Evolutionary conservation across 2,329 filamentous ascomycete genomes (phyloP).

Genomic region (Calonectria pseudoturangicola): DNA sequence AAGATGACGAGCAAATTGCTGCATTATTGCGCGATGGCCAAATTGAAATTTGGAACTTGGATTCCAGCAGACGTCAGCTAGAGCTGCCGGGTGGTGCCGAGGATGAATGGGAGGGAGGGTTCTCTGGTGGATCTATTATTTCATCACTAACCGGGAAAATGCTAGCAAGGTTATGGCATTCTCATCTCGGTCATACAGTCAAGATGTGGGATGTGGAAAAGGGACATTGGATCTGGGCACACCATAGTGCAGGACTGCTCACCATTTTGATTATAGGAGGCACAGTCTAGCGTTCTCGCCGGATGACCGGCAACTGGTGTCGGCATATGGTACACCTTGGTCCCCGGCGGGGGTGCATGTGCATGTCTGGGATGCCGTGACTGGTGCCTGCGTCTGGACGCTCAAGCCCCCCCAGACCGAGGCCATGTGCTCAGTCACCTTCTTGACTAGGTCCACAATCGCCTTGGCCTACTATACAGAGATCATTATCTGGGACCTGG

Average conservation of each 20-base stretch:
- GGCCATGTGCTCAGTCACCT: too few relatives aligned
- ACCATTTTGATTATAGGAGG: neutral
- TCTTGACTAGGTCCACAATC: too few relatives aligned
- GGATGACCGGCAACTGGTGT: neutral
- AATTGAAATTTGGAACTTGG: neutral
- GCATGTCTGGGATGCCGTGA: neutral
- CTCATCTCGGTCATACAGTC: too few relatives aligned
- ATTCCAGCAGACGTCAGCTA: neutral
- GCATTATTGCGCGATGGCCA: rapidly evolving
- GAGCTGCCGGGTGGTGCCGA: neutral
- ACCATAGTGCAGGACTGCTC: neutral
- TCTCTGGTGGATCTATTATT: neutral
- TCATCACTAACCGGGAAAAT: neutral
- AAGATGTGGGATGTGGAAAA: neutral
- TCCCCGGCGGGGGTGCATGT: neutral
- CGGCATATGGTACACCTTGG: neutral
- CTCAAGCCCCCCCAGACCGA: too few relatives aligned
- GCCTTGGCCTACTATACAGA: too few relatives aligned
- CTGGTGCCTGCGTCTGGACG: neutral
- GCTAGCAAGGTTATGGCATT: neutral
- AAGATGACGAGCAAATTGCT: neutral
- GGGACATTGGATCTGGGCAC: neutral
- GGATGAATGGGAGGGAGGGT: neutral
- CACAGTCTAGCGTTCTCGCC: neutral
- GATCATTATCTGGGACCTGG: too few relatives aligned